Base-by-base conservation (phyloP, 768 basidiomycete species). In the Tubosaeta sp. region DNA sequence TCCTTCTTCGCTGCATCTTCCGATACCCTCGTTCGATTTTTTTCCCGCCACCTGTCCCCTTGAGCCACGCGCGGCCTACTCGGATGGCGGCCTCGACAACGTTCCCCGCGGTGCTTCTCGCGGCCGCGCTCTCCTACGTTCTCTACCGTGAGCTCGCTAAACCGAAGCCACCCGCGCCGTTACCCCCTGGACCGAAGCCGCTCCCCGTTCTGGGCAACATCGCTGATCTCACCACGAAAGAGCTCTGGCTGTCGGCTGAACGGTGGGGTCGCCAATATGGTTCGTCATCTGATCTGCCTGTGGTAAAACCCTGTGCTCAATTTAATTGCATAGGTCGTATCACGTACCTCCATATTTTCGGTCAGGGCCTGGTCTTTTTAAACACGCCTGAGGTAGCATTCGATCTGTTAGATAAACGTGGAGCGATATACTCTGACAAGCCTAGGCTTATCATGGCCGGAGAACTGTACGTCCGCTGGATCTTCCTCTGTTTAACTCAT, bases 341-440 rank as follows among this genome's bases (percentile, higher is more conserved):
- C 59, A 80, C 82, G 0, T 83, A 86, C 60, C 65, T 88, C 33
- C 82, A 84, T 57, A 68, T 86, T 22, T 73, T 85, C 43, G 84
- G 86, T 0, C 80, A 86, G 54, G 77, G 80, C 2, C 76, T 91
- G 32, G 72, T 89, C 29, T 85, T 90, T 67, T 60, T 89, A 47
- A 86, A 83, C 67, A 78, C 77, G 32, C 74, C 76, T 7, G 76
- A 84, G 34, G 82, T 76, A 0, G 78, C 76, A 0, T 71, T 73
- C 35, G 87, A 88, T 33, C 68, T 91, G 50, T 70, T 91, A 57
- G 87, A 90, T 50, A 85, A 80, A 61, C 78, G 81, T 29, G 85
- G 86, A 7, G 71, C 77, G 9, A 82, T 88, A 27, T 90, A 89
- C 65, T 83, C 87, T 8, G 88, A 89, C 70, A 86, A 85, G 65